Evolutionary conservation across 2,329 filamentous ascomycete genomes (phyloP).

Genomic region (Tolypocladium inflatum): DNA sequence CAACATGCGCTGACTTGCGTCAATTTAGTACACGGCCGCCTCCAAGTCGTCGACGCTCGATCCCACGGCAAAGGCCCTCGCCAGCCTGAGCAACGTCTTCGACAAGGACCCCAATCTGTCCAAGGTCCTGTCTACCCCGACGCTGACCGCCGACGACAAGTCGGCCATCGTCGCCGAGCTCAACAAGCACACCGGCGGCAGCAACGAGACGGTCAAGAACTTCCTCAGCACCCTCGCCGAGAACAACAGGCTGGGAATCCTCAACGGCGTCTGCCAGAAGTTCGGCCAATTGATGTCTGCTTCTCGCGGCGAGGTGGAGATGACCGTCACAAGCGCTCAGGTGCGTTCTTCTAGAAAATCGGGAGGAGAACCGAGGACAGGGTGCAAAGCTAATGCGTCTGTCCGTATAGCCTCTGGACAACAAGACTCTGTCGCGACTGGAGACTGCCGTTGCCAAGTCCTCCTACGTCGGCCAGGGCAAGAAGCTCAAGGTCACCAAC

Average conservation of each 20-base stretch:
- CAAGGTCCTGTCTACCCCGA: conserved; percentile 68
- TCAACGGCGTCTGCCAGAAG: conserved; percentile 78
- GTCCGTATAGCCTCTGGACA: conserved; percentile 66
- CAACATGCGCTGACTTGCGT: conserved; percentile 8
- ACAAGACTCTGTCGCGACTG: conserved; percentile 74
- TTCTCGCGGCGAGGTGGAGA: conserved; percentile 83
- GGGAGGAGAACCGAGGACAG: background rate
- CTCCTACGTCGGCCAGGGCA: conserved; percentile 75
- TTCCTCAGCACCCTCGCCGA: conserved; percentile 84
- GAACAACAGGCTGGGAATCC: conserved; percentile 86
- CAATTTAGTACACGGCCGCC: conserved; percentile 83
- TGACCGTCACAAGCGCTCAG: conserved; percentile 82
- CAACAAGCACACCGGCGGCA: conserved; percentile 66
- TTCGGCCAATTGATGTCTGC: conserved; percentile 83
- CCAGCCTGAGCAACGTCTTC: conserved; percentile 60
- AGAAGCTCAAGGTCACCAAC: conserved; percentile 97
- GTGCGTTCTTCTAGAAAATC: conserved; percentile 39
- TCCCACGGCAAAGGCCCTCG: conserved; percentile 70
- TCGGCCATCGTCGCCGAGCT: conserved; percentile 77
- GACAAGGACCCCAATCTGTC: conserved; percentile 76
- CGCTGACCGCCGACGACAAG: conserved; percentile 73
- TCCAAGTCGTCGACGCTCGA: conserved; percentile 83
- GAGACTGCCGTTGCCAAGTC: conserved; percentile 87
- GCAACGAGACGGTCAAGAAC: conserved; percentile 85
- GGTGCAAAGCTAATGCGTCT: background rate